Percentiles rank a stretch among this genome's conserved stretches.
Conservation (phyloP, 306 rosid genomes). For the Quercus parvula region DNA sequence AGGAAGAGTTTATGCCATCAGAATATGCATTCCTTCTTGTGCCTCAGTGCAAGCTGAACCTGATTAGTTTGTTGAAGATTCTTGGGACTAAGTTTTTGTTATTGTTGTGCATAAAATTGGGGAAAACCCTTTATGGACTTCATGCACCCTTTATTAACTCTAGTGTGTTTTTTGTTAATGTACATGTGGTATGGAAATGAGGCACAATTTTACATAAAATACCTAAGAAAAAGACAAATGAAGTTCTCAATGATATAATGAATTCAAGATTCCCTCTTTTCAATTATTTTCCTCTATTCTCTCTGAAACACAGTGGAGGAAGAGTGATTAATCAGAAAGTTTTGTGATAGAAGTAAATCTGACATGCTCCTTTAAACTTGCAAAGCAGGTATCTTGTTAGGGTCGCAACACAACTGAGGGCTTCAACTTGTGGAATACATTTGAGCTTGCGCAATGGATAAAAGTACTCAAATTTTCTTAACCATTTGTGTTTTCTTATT, state of each 20-base stretch:
- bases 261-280: background rate
- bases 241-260: background rate
- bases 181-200: background rate
- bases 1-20: background rate
- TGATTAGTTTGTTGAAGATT: no score
- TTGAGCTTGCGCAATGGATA: slow-evolving; percentile 50
- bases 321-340: background rate
- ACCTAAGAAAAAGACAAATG: background rate
- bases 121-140: background rate
- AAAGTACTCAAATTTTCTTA: slow-evolving; percentile 39
- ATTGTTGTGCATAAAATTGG: background rate
- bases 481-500: background rate
- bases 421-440: slow-evolving; percentile 15
- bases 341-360: background rate
- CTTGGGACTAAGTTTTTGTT: background rate
- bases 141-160: background rate
- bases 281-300: background rate
- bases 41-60: background rate
- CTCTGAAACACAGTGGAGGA: slow-evolving; percentile 11
- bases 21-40: background rate
- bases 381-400: slow-evolving; percentile 35
- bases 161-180: background rate
- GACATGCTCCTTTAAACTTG: slow-evolving; percentile 18
- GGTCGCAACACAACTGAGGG: slow-evolving; percentile 22
- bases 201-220: background rate